A percentile compares a stretch with the other conserved stretches of the same genome.
Evolutionary conservation across 2,329 filamentous ascomycete genomes (phyloP).

Genomic region (Davidsoniella neocaledoniae): DNA sequence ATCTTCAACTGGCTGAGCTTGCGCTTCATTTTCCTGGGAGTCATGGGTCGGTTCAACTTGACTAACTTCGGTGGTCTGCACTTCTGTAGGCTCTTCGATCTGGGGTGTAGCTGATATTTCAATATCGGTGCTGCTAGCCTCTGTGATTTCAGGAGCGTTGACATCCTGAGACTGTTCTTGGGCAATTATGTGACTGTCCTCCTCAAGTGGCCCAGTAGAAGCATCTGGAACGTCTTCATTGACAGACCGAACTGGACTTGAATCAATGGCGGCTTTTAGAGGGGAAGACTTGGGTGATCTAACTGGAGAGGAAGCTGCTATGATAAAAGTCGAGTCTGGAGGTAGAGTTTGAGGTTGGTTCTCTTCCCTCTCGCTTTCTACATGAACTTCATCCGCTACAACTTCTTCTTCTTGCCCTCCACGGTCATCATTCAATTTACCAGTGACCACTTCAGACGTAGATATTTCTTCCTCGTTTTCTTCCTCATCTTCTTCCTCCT

Average conservation of each 20-base stretch:
- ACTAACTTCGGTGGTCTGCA: not conserved
- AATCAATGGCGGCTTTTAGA: not conserved
- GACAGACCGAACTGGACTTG: not conserved
- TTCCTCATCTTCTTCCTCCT: not conserved
- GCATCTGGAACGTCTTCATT: not conserved
- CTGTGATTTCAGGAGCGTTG: not conserved
- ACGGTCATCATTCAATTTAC: not conserved
- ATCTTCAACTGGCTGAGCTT: too few relatives aligned
- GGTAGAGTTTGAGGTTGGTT: not conserved
- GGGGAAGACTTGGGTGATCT: not conserved
- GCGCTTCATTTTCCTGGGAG: too few relatives aligned
- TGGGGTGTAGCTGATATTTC: not conserved
- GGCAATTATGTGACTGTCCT: not conserved
- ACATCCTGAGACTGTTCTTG: not conserved
- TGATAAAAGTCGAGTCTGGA: not conserved
- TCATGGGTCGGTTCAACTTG: not conserved
- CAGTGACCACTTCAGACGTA: conserved; percentile 7
- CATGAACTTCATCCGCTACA: not conserved
- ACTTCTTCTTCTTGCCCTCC: not conserved
- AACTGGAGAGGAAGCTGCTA: not conserved
- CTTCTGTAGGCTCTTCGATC: not conserved
- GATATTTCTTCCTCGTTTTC: conserved; percentile 2
- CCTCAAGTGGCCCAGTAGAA: not conserved
- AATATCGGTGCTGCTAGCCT: not conserved
- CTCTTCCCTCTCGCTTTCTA: not conserved